Percentiles rank a stretch among this genome's conserved stretches.
Evolutionary conservation across 805 yeast species (phyloP).

Genomic region (Metschnikowia gelsemii): DNA sequence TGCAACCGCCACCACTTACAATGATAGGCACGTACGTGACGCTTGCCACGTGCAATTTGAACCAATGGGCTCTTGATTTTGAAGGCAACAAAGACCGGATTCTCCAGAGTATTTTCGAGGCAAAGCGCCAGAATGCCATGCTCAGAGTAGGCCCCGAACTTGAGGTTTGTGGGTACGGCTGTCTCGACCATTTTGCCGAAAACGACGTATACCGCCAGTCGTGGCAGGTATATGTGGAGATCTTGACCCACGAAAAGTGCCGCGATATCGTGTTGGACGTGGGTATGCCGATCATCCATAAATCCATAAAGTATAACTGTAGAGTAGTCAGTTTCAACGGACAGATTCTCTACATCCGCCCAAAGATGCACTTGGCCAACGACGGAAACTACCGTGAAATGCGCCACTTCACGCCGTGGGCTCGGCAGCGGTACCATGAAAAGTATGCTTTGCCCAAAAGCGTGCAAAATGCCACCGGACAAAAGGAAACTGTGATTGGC

Average conservation of each 20-base stretch:
- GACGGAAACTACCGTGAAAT: conserved; percentile 98
- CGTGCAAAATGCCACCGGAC: conserved; percentile 66
- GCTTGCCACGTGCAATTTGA: conserved; percentile 88
- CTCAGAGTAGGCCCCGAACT: conserved; percentile 96
- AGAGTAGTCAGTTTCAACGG: conserved; percentile 81
- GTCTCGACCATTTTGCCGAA: conserved; percentile 91
- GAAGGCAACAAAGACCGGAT: conserved; percentile 96
- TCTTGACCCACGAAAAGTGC: conserved; percentile 65
- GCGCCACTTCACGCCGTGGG: conserved; percentile 97
- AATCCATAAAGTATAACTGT: conserved; percentile 87
- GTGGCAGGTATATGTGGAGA: conserved; percentile 91
- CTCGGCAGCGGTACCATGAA: conserved; percentile 73
- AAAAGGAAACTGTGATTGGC: conserved; percentile 71
- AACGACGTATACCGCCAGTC: conserved; percentile 84
- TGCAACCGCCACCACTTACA: no score
- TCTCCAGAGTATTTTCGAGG: conserved; percentile 70
- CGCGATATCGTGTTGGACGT: conserved; percentile 80
- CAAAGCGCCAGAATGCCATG: conserved; percentile 72
- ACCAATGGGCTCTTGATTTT: conserved; percentile 98
- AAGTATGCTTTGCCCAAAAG: conserved; percentile 66
- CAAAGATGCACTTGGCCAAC: conserved; percentile 90
- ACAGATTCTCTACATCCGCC: conserved; percentile 79
- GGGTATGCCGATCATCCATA: conserved; percentile 92
- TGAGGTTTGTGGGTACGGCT: conserved; percentile 92
- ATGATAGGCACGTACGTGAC: conserved; percentile 85